These are phyloP conservation scores for Alopecurus myosuroides DNA, from an alignment of 176 grass and related monocot species.

Conservation along the genomic window DNA sequence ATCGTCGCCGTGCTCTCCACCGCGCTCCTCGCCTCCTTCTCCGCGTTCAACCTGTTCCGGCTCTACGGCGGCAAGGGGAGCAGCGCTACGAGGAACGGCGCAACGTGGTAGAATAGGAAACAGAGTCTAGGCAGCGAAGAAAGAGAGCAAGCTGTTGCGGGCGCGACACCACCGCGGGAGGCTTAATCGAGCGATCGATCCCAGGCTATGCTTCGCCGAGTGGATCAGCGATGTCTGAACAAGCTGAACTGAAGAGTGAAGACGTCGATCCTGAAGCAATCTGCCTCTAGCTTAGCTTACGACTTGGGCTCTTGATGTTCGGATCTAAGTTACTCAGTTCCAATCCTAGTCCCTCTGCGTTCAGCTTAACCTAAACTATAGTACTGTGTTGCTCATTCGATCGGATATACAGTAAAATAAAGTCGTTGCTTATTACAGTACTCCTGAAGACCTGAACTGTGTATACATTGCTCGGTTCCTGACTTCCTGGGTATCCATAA, in stretches of 20 bases:
- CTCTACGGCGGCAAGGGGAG: conserved; percentile 48
- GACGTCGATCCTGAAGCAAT: background rate
- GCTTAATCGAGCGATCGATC: background rate
- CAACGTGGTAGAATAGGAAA: background rate
- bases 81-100: background rate
- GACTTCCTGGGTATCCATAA: background rate
- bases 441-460: background rate
- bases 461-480: background rate
- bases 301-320: background rate
- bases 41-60: conserved; percentile 86
- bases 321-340: background rate
- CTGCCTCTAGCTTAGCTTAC: background rate
- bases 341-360: background rate
- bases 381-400: background rate
- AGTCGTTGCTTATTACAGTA: background rate
- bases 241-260: background rate
- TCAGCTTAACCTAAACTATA: background rate
- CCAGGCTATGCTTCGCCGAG: background rate
- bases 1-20: conserved; percentile 40
- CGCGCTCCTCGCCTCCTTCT: conserved; percentile 42
- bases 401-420: background rate
- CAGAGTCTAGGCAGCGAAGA: background rate
- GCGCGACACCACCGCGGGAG: background rate
- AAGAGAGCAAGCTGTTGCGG: background rate
- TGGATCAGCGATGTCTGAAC: background rate